Percentiles rank a stretch among this genome's conserved stretches.
Evolutionary conservation across 352 stramenopile genomes (phyloP).

Genomic region (Phytophthora vignae): DNA sequence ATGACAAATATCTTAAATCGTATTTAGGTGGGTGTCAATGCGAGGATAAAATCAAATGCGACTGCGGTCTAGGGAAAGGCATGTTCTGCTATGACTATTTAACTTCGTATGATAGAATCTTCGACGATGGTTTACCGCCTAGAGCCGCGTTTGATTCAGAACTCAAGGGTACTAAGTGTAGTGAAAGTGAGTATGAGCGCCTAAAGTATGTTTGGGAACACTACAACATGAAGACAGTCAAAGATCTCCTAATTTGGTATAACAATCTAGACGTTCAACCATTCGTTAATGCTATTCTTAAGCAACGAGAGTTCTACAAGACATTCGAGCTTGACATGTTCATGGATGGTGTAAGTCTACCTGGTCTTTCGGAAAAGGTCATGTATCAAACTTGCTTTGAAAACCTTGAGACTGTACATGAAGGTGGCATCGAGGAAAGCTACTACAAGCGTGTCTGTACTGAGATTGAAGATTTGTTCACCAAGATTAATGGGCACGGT

Average conservation of each 20-base stretch:
- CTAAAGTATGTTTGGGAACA: conserved; percentile 40
- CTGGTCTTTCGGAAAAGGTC: no score
- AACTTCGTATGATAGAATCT: conserved; percentile 22
- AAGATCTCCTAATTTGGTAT: conserved; percentile 40
- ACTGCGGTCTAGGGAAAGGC: conserved; percentile 10
- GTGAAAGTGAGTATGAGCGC: conserved; percentile 35
- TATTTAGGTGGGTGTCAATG: conserved; percentile 41
- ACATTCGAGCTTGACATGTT: no score
- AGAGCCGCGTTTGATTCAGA: conserved; percentile 13
- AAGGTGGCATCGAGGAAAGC: no score
- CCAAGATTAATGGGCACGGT: no score
- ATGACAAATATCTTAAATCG: conserved; percentile 32
- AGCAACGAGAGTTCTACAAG: no score
- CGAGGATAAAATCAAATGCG: conserved; percentile 36
- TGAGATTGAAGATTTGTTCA: no score
- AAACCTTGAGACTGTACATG: no score
- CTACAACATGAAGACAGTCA: conserved; percentile 43
- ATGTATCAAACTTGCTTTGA: no score
- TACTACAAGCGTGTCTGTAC: no score
- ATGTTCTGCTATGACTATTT: conserved; percentile 36
- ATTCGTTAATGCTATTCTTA: not conserved
- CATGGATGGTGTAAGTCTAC: no score
- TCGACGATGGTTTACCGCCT: conserved; percentile 8
- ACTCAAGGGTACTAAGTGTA: conserved; percentile 8
- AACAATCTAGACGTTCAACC: conserved; percentile 2